Evolutionary conservation across 2,329 filamentous ascomycete genomes (phyloP).

Genomic region (Fusarium virguliforme): DNA sequence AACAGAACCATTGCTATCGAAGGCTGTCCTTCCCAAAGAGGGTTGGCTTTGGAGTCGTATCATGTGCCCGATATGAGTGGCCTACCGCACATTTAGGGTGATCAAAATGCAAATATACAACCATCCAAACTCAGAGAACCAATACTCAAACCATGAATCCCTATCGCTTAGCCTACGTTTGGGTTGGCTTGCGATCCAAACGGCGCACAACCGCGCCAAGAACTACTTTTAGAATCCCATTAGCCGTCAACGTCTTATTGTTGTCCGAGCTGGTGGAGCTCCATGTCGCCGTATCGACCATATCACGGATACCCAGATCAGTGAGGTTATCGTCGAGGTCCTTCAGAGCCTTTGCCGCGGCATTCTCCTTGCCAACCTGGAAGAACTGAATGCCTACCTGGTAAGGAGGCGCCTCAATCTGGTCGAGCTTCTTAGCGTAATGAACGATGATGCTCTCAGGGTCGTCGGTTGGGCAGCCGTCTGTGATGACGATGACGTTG

Average conservation of each 20-base stretch:
- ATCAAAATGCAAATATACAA: background rate
- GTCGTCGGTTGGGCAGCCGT: constrained; percentile 87
- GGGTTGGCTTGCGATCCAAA: constrained; percentile 53
- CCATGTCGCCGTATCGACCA: constrained; percentile 92
- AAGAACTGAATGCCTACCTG: constrained; percentile 97
- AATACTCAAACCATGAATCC: background rate
- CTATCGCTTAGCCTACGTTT: background rate
- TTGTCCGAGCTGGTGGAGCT: constrained; percentile 58
- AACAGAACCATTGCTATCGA: background rate
- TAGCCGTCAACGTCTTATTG: constrained; percentile 68
- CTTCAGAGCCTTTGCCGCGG: constrained; percentile 76
- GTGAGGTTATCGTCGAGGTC: constrained; percentile 81
- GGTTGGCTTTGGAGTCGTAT: background rate
- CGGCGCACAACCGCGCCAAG: constrained; percentile 79
- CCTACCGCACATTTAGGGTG: background rate
- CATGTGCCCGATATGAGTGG: background rate
- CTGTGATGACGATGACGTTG: constrained; percentile 94
- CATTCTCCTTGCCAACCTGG: constrained; percentile 84
- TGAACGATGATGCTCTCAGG: constrained; percentile 78
- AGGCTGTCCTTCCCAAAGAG: background rate
- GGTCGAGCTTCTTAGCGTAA: constrained; percentile 80
- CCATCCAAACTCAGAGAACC: background rate
- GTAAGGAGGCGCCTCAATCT: constrained; percentile 78
- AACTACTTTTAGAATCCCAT: constrained; percentile 85
- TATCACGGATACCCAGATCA: constrained; percentile 79